Evolutionary conservation across 2,329 filamentous ascomycete genomes (phyloP), one percentile per base, ranked within the genome.

Genomic region (Waltergamsia citrina): DNA sequence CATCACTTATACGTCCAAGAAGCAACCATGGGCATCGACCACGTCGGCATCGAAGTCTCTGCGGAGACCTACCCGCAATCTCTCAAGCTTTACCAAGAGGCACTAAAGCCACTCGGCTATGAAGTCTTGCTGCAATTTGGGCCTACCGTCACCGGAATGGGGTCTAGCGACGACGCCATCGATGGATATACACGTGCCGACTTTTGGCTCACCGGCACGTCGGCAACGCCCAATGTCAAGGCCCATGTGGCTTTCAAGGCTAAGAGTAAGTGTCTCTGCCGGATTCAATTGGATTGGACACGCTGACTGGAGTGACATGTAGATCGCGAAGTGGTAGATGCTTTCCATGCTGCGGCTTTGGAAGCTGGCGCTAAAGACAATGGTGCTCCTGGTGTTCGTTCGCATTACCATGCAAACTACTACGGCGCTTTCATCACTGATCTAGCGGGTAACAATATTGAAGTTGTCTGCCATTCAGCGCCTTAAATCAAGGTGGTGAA

Each of bases 361-460:
- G 43, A 67, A 10, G 53, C 51, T 24, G 68, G 69, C 0, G 68
- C 53, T 3, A 59, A 53, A 21, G 60, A 63, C 43, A 71, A 72
- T 42, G 69, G 69, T 4, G 47, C 55, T 12, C 69, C 69, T 0
- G 69, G 69, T 0, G 21, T 56, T 10, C 50, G 66, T 27, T 38
- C 55, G 4, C 47, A 65, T 11, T 71, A 69, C 43, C 54, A 56
- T 29, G 44, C 57, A 11, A 53, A 53, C 6, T 73, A 72, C 45
- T 74, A 71, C 34, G 68, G 47, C 2, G 65, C 67, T 1, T 74
- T 66, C 50, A 54, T 71, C 6, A 45, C 59, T 26, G 68, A 72
- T 43, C 65, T 67, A 2, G 49, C 56, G 4, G 68, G 69, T 0
- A 72, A 72, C 43, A 73, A 73, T 41, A 59, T 71, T 29, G 69